phyloP scores from a whole-genome alignment of 305 asterid genomes.

The Stenogyne calaminthoides region DNA sequence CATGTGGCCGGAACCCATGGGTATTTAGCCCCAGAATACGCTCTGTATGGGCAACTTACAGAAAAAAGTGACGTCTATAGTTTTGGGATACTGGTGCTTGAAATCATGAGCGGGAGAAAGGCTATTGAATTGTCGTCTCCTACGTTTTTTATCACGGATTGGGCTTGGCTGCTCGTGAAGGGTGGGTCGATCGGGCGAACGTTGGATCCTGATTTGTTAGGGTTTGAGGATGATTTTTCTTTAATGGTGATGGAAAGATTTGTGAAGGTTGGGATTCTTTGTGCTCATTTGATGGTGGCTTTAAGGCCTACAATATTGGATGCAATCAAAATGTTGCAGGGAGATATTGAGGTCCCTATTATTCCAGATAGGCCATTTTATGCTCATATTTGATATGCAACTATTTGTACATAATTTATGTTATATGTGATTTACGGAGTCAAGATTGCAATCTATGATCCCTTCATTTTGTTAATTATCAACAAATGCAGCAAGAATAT shows the following conservation, averaged over 20 bases:
- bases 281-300: conserved; percentile 76
- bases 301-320: conserved; percentile 62
- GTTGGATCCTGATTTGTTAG: conserved; percentile 47
- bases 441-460: background rate
- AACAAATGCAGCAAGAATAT: background rate
- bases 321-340: conserved; percentile 69
- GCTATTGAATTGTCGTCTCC: conserved; percentile 46
- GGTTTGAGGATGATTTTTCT: conserved; percentile 29
- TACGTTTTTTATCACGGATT: conserved; percentile 53
- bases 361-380: conserved; percentile 59
- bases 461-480: background rate
- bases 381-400: background rate
- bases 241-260: conserved; percentile 51
- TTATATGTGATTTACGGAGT: background rate
- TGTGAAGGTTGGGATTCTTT: conserved; percentile 57
- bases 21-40: conserved; percentile 69
- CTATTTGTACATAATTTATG: background rate
- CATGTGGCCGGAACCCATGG: conserved; percentile 65
- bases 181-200: conserved; percentile 42
- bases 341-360: conserved; percentile 58
- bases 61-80: conserved; percentile 73
- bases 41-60: conserved; percentile 58
- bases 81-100: conserved; percentile 61
- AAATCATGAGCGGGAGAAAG: conserved; percentile 58
- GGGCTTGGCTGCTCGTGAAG: conserved; percentile 61